A percentile compares a stretch with the other conserved stretches of the same genome.
Evolutionary conservation across 1,139 yeast genomes (phyloP).

Genomic region (Nadsonia commutata): DNA sequence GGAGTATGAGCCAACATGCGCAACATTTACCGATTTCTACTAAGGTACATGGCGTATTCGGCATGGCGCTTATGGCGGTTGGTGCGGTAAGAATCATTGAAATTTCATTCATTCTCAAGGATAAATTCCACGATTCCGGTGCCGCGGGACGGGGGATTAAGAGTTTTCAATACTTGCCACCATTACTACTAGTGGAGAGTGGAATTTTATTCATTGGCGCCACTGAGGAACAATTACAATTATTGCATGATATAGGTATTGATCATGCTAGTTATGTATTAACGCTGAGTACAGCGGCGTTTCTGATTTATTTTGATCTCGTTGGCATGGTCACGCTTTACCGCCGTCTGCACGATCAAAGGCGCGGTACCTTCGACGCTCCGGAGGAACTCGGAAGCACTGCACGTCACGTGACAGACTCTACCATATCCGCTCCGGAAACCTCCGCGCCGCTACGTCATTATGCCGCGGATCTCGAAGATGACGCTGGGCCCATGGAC

Average conservation of each 20-base stretch:
- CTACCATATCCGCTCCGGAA: too few species aligned
- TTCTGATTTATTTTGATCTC: slow-evolving; percentile 54
- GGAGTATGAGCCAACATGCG: slow-evolving; percentile 83
- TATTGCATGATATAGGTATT: slow-evolving; percentile 60
- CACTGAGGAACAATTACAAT: slow-evolving; percentile 66
- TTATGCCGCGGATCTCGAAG: background rate
- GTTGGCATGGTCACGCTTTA: slow-evolving; percentile 43
- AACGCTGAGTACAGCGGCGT: slow-evolving; percentile 61
- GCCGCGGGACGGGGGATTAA: slow-evolving; percentile 29
- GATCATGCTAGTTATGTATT: slow-evolving; percentile 76
- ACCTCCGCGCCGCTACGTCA: too few species aligned
- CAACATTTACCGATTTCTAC: slow-evolving; percentile 67
- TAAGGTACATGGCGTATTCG: slow-evolving; percentile 77
- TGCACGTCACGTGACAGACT: too few species aligned
- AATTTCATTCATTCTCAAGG: slow-evolving; percentile 50
- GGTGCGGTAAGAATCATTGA: slow-evolving; percentile 66
- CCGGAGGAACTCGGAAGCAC: background rate
- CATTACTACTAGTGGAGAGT: slow-evolving; percentile 60
- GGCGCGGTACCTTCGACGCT: background rate
- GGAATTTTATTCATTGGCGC: slow-evolving; percentile 87
- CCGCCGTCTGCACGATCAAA: slow-evolving; percentile 25
- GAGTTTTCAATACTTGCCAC: slow-evolving; percentile 73
- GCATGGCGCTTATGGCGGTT: slow-evolving; percentile 62
- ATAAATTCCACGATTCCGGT: slow-evolving; percentile 25
- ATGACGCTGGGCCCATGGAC: too few species aligned